Conservation (phyloP, 1,284 basidiomycete genomes). For the Sporisorium scitamineum region DNA sequence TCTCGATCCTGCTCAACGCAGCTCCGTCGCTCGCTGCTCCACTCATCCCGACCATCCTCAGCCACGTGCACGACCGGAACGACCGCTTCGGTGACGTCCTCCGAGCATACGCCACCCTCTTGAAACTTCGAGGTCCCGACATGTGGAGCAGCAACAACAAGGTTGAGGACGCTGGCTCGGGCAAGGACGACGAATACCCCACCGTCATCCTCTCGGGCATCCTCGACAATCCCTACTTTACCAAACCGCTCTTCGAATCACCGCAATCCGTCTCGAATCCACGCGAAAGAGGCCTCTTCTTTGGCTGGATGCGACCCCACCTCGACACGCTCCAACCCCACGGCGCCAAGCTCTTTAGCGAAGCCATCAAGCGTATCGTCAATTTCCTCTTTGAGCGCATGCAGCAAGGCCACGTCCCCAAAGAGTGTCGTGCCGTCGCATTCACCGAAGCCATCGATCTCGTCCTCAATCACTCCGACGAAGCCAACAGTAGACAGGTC, state of each 20-base stretch:
- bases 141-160: conserved; percentile 31
- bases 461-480: conserved; percentile 38
- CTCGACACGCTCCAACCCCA: conserved; percentile 44
- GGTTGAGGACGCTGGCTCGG: not conserved
- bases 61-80: conserved; percentile 45
- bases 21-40: conserved; percentile 24
- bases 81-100: conserved; percentile 48
- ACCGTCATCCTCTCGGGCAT: conserved; percentile 54
- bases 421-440: conserved; percentile 36
- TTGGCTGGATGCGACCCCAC: conserved; percentile 48
- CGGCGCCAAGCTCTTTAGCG: conserved; percentile 41
- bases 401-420: conserved; percentile 56
- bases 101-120: conserved; percentile 35
- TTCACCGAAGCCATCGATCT: conserved; percentile 47
- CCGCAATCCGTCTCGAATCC: conserved; percentile 29
- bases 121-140: conserved; percentile 39
- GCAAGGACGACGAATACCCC: conserved; percentile 44
- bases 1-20: conserved; percentile 43
- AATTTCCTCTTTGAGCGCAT: conserved; percentile 63
- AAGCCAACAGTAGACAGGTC: conserved; percentile 46
- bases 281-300: conserved; percentile 39
- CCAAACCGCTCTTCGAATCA: conserved; percentile 37
- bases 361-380: conserved; percentile 59
- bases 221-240: conserved; percentile 57
- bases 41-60: conserved; percentile 36